Conservation (phyloP, 2,329 filamentous ascomycete species). For the Fusarium succisae region DNA sequence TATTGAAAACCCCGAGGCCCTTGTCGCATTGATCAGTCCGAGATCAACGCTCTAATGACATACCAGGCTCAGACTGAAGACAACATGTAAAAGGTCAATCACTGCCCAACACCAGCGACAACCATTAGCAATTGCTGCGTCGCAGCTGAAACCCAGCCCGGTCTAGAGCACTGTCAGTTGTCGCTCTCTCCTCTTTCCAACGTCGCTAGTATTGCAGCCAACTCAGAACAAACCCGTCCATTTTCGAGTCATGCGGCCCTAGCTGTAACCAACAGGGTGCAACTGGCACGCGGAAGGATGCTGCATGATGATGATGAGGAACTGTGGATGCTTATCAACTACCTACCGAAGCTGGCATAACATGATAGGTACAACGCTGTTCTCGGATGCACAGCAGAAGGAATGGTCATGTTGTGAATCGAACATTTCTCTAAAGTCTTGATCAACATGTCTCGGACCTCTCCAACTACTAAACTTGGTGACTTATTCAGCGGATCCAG, state of each 20-base stretch:
- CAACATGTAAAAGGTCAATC: not conserved
- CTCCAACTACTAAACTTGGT: not conserved
- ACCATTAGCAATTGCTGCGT: not conserved
- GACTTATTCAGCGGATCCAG: not conserved
- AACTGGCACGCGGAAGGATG: slow-evolving; percentile 4
- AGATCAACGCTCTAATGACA: not conserved
- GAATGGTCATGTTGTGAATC: not conserved
- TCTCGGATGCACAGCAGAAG: not conserved
- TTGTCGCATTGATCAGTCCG: not conserved
- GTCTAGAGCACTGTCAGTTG: slow-evolving; percentile 19
- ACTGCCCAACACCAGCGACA: not conserved
- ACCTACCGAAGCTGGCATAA: not conserved
- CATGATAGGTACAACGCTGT: not conserved
- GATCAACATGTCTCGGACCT: not conserved
- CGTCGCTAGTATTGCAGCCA: slow-evolving; percentile 4
- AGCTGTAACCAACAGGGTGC: slow-evolving; percentile 26
- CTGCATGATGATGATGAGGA: slow-evolving; percentile 2
- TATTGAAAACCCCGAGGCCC: slow-evolving; percentile 1
- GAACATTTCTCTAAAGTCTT: not conserved
- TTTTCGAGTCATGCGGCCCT: slow-evolving; percentile 18
- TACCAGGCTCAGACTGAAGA: not conserved
- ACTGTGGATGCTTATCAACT: not conserved
- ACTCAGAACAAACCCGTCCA: not conserved
- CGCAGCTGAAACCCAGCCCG: not conserved
- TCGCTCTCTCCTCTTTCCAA: slow-evolving; percentile 8